Base-by-base conservation (phyloP, 306 rosid species). In the Alnus glutinosa region DNA sequence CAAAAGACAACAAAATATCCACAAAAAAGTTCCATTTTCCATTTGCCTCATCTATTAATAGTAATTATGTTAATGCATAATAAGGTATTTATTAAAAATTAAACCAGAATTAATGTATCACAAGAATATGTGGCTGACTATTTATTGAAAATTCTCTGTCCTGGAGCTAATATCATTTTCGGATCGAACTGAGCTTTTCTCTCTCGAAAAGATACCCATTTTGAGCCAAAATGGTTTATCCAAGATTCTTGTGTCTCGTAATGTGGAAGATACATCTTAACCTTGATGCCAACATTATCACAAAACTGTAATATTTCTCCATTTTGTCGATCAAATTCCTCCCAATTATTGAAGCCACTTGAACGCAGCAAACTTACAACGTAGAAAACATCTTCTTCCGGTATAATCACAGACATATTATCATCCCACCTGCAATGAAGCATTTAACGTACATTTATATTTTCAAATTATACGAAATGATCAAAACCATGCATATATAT, bases 151-250 rank as follows among this genome's bases (percentile, higher is more conserved):
- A 95, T 88, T 75, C 81, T 77, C 76, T 95, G 98, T 66, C 98
- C 98, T 0, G 98, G 98, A 16, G 98, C 83, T 73, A 95, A 71
- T 74, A 92, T 86, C 63, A 72, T 78, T 5, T 86, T 85, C 9
- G 98, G 98, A 77, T 95, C 98, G 79, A 83, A 92, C 68, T 37
- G 34, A 49, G 3, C 8, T 84, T 95, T 95, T 83, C 84, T 84
- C 6, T 47, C 14, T 15, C 59, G 37, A 75, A 92, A 91, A 32
- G 5, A 7, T 15, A 57, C 32, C 98, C 94, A 95, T 76, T 95
- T 95, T 54, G 77, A 39, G 5, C 97, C 98, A 84, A 84, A 92
- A 7, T 92, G 98, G 36, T 75, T 2, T 16, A 18, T 42, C 98
- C 98, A 92, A 71, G 89, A 82, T 37, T 69, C 51, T 15, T 36